A percentile compares a stretch with the other conserved stretches of the same genome.
Conservation (phyloP, 768 basidiomycete species). For the Collybia sordida region DNA sequence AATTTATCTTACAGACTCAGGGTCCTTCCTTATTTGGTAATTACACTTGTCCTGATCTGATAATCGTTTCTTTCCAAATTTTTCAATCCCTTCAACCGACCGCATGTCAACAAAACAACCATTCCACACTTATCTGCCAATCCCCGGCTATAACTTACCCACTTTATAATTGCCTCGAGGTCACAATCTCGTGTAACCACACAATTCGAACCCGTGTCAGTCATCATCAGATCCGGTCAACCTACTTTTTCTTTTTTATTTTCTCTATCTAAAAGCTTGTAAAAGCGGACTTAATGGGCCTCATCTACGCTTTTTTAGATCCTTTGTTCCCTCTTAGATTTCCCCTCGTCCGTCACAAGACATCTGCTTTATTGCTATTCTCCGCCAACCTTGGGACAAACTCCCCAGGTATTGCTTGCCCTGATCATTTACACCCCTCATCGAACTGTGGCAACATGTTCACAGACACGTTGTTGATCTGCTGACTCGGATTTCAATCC, state of each 20-base stretch:
- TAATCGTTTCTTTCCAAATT: not conserved
- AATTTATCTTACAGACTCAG: slow-evolving; percentile 11
- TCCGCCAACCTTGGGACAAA: not conserved
- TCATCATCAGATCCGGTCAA: no score
- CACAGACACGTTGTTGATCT: not conserved
- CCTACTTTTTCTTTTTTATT: no score
- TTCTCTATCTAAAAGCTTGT: no score
- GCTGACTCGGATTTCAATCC: not conserved
- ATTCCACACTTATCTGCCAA: not conserved
- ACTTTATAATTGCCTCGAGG: no score
- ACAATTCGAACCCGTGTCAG: no score
- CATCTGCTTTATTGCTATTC: no score
- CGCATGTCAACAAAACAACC: slow-evolving; percentile 3
- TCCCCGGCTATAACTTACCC: no score
- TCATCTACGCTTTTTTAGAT: no score
- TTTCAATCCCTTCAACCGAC: not conserved
- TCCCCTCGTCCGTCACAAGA: no score
- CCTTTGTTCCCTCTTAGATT: no score
- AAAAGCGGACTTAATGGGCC: no score
- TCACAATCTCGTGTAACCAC: not conserved
- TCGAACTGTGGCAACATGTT: not conserved
- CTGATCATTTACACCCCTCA: not conserved
- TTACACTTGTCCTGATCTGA: not conserved
- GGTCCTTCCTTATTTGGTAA: slow-evolving; percentile 7
- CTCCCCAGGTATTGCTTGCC: not conserved